Base-by-base conservation (phyloP, 2,329 filamentous ascomycete species). In the Madurella fahalii region DNA sequence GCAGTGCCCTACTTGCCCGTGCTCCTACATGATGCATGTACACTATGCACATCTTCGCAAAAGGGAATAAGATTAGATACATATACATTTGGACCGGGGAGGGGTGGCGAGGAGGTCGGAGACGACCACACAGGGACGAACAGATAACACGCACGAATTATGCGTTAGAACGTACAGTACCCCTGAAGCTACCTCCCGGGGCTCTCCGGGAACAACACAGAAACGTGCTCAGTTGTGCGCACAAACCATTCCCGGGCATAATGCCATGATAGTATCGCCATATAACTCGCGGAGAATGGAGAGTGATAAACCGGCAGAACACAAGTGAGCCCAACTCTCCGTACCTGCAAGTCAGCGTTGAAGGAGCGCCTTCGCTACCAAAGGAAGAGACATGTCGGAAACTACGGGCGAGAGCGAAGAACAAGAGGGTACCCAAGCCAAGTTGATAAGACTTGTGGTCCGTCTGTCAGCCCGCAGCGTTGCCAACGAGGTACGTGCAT, bases 31-130 rank as follows among this genome's bases (percentile, higher is more conserved):
- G 15, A 17, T 40, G 47, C 47, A 32, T 41, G 41, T 37, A 15
- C 34, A 15, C 34, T 43, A 52, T 52, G 50, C 51, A 53, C 30
- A 39, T 30, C 31, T 16, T 53, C 51, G 40, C 30, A 53, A 48
- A 53, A 31, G 51, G 45, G 9, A 44, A 48, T 43, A 44, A 17
- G 31, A 48, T 18, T 18, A 40, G n/a, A 11, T 5, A 4, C 15
- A 15, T 45, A 39, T 41, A 42, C 12, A 16, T 30, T 17, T 16
- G 17, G 13, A 40, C 9, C 7, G 41, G 12, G 40, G 5, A 16
- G 39, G 40, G 43, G 15, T 17, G 40, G 40, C 16, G 11, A 18
- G 15, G 5, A 41, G 40, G 16, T 16, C 40, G 5, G 40, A 41
- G 40, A 41, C 16, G 7, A 16, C 11, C 16, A 17, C 15, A 9